Evolutionary conservation across 352 stramenopile genomes (phyloP).

Genomic region (Phytopythium mirpurense): DNA sequence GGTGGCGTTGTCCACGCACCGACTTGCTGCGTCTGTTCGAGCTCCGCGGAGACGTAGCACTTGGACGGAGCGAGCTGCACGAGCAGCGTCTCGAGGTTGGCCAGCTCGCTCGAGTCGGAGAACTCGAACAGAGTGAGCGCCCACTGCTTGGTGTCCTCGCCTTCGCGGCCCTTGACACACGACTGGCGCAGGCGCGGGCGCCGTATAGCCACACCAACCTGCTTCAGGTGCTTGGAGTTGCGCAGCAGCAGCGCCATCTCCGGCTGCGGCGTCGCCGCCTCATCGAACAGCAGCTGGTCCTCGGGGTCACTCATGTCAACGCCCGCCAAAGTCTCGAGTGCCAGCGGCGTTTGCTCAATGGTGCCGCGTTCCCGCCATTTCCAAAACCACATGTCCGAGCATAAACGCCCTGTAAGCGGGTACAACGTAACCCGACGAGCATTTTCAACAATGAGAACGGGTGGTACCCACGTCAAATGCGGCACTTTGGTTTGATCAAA

Average conservation of each 20-base stretch:
- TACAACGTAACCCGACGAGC: background rate
- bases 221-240: conserved; percentile 78
- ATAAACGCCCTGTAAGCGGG: background rate
- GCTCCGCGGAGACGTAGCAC: conserved; percentile 59
- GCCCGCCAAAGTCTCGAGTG: background rate
- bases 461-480: too few relatives aligned
- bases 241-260: conserved; percentile 79
- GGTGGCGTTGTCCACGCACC: conserved; percentile 13
- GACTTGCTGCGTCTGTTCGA: conserved; percentile 47
- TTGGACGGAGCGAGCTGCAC: conserved; percentile 74
- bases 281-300: conserved; percentile 17
- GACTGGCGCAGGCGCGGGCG: conserved; percentile 63
- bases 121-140: conserved; percentile 76
- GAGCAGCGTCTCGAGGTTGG: conserved; percentile 79
- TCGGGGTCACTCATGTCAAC: conserved; percentile 33
- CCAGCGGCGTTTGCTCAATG: too few relatives aligned
- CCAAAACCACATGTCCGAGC: background rate
- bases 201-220: conserved; percentile 72
- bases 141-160: conserved; percentile 84
- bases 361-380: conserved; percentile 7
- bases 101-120: conserved; percentile 80
- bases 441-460: too few relatives aligned
- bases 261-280: conserved; percentile 25
- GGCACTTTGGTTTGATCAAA: background rate
- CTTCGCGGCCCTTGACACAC: conserved; percentile 60